A percentile compares a stretch with the other conserved stretches of the same genome.
phyloP scores from a whole-genome alignment of 1,284 basidiomycete species.

The Trametes pubescens region DNA sequence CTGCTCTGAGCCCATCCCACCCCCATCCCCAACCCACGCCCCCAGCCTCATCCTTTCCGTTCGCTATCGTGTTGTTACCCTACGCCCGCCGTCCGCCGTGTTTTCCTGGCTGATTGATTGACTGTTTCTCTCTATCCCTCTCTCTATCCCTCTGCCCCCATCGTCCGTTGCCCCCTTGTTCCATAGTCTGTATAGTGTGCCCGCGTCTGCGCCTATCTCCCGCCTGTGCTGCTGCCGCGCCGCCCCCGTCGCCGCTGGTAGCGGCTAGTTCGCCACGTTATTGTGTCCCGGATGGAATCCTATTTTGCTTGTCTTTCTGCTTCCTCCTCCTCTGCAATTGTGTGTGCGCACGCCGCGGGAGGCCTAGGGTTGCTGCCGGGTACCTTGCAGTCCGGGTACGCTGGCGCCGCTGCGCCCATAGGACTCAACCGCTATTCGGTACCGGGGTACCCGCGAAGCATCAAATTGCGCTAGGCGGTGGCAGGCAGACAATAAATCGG shows the following conservation, averaged over 20 bases:
- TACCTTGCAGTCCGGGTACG: too few species aligned
- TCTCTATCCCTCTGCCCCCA: conserved; percentile 2
- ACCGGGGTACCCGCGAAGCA: too few species aligned
- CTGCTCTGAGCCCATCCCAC: neutral
- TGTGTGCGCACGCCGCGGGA: too few species aligned
- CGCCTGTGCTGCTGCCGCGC: neutral
- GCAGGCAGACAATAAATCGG: too few species aligned
- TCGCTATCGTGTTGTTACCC: conserved; percentile 33
- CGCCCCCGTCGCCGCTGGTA: too few species aligned
- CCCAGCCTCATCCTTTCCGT: conserved; percentile 4
- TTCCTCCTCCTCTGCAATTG: neutral
- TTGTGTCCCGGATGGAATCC: conserved; percentile 18
- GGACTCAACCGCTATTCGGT: too few species aligned
- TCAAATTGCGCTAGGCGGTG: too few species aligned
- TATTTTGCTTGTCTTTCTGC: conserved; percentile 6
- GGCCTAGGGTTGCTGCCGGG: too few species aligned
- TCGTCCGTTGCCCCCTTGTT: conserved; percentile 5
- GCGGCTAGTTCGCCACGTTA: neutral
- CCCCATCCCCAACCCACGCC: neutral
- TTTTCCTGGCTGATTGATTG: conserved; percentile 24
- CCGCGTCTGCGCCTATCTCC: neutral
- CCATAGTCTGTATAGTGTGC: conserved; percentile 21
- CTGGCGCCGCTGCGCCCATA: neutral
- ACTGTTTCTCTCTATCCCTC: conserved; percentile 9
- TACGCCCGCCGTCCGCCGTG: conserved; percentile 28